Evolutionary conservation across 2,329 filamentous ascomycete genomes (phyloP).

Genomic region (Aureobasidium sp.): DNA sequence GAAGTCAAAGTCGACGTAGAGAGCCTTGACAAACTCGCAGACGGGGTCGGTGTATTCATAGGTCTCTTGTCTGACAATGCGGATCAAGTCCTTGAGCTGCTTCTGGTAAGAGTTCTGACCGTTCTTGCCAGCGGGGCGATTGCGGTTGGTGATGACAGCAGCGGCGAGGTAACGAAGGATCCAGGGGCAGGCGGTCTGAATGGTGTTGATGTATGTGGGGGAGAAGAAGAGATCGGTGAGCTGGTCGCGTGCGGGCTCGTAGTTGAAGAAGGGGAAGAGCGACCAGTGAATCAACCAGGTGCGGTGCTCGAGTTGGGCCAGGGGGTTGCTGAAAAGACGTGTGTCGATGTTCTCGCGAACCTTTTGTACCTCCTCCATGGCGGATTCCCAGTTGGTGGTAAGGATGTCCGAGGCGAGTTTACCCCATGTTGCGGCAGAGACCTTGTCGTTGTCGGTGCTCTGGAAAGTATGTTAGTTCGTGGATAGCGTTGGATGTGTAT

Average conservation of each 20-base stretch:
- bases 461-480: conserved; percentile 19
- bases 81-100: conserved; percentile 94
- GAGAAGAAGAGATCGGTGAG: conserved; percentile 97
- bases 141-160: conserved; percentile 84
- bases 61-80: conserved; percentile 91
- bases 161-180: conserved; percentile 88
- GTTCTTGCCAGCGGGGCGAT: conserved; percentile 73
- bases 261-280: conserved; percentile 98
- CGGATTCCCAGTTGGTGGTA: conserved; percentile 88
- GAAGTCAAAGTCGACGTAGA: conserved; percentile 95
- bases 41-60: conserved; percentile 97
- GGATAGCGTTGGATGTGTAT: background rate
- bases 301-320: conserved; percentile 91
- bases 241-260: conserved; percentile 80
- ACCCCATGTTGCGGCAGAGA: conserved; percentile 91
- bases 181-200: conserved; percentile 97
- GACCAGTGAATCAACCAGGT: conserved; percentile 98
- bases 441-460: conserved; percentile 97
- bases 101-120: conserved; percentile 92
- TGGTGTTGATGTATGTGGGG: conserved; percentile 96
- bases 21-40: conserved; percentile 90
- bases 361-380: conserved; percentile 83
- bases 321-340: conserved; percentile 90
- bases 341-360: conserved; percentile 89
- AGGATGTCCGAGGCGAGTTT: conserved; percentile 96